Conservation (phyloP, 768 basidiomycete species). For the Mycena olivaceomarginata region DNA sequence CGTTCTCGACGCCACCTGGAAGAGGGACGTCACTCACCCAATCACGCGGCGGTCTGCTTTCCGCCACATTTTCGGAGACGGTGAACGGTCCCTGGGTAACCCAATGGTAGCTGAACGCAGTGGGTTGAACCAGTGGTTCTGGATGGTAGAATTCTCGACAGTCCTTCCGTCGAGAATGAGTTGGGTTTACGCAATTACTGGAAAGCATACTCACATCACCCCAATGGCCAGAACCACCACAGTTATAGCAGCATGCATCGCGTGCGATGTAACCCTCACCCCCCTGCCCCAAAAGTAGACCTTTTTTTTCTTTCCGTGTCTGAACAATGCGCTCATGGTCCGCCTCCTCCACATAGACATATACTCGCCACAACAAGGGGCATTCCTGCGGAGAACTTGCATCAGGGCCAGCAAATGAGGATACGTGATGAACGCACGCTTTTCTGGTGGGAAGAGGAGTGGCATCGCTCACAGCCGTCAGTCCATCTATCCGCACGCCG, state of each 20-base stretch:
- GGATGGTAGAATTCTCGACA: conserved; percentile 68
- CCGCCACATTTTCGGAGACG: conserved; percentile 58
- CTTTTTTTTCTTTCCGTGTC: conserved; percentile 69
- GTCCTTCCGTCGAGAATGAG: conserved; percentile 65
- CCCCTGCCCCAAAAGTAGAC: conserved; percentile 75
- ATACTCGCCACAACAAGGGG: conserved; percentile 88
- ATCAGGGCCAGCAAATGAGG: background rate
- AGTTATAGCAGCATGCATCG: conserved; percentile 91
- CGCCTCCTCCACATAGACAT: conserved; percentile 79
- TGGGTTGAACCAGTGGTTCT: conserved; percentile 70
- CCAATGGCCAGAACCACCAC: conserved; percentile 82
- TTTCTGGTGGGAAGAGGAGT: conserved; percentile 75
- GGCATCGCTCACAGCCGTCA: conserved; percentile 79
- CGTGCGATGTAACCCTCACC: conserved; percentile 86
- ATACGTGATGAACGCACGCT: conserved; percentile 66
- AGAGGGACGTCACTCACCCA: conserved; percentile 63
- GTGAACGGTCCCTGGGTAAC: conserved; percentile 81
- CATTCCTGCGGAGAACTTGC: conserved; percentile 76
- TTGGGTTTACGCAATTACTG: conserved; percentile 10
- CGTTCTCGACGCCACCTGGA: conserved; percentile 70
- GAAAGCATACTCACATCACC: conserved; percentile 77
- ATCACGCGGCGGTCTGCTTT: conserved; percentile 61
- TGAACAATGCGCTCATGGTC: conserved; percentile 67
- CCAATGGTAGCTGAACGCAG: conserved; percentile 82
- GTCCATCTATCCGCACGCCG: conserved; percentile 62